phyloP scores from a whole-genome alignment of 441 rosid species.

The Jatropha podagrica region DNA sequence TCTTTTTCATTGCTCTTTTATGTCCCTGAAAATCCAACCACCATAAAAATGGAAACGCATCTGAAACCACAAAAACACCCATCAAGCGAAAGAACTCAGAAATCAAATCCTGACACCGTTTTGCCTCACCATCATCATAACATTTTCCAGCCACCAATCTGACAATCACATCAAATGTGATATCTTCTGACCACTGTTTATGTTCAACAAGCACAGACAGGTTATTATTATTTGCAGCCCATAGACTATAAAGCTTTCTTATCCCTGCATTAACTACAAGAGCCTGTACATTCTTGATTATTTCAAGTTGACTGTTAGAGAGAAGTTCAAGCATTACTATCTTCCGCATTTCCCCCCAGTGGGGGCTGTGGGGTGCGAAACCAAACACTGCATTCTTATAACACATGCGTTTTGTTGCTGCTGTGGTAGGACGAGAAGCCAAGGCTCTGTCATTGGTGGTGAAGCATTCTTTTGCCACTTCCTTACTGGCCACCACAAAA shows the following conservation, averaged over 20 bases:
- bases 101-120: slow-evolving; percentile 33
- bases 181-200: background rate
- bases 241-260: slow-evolving; percentile 30
- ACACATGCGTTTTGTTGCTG: slow-evolving; percentile 53
- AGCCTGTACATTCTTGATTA: slow-evolving; percentile 42
- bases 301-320: slow-evolving; percentile 46
- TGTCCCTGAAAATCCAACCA: slow-evolving; percentile 53
- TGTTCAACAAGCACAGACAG: background rate
- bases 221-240: slow-evolving; percentile 25
- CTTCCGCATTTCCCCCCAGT: slow-evolving; percentile 60
- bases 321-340: slow-evolving; percentile 52
- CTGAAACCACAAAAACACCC: slow-evolving; percentile 49
- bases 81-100: slow-evolving; percentile 40
- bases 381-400: slow-evolving; percentile 52
- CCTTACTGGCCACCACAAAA: slow-evolving; percentile 51
- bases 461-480: slow-evolving; percentile 55
- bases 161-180: background rate
- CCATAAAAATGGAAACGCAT: slow-evolving; percentile 49
- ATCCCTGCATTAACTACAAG: slow-evolving; percentile 34
- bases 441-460: slow-evolving; percentile 53
- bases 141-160: slow-evolving; percentile 53
- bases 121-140: slow-evolving; percentile 29
- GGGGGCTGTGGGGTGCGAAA: slow-evolving; percentile 49
- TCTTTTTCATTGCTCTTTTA: slow-evolving; percentile 56
- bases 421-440: slow-evolving; percentile 47